These are phyloP conservation scores for Cystofilobasidium macerans DNA, from an alignment of 768 basidiomycete species.

Conservation along the genomic window DNA sequence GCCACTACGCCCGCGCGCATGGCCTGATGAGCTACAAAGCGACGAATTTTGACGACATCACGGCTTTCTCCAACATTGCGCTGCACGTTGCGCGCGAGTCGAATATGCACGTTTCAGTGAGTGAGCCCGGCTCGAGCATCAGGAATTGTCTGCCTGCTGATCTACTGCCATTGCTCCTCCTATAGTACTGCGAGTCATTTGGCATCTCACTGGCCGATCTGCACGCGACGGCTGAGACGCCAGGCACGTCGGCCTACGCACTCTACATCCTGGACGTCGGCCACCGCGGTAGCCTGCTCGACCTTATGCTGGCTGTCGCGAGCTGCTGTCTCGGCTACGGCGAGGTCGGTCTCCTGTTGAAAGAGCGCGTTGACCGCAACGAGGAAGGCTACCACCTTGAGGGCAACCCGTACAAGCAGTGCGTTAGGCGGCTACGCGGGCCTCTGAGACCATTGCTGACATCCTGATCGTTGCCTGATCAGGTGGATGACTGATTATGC, in stretches of 20 bases:
- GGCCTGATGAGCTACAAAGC: conserved; percentile 74
- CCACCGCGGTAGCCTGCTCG: conserved; percentile 60
- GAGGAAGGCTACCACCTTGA: conserved; percentile 51
- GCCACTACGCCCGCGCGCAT: conserved; percentile 72
- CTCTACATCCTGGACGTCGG: conserved; percentile 76
- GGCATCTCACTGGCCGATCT: conserved; percentile 56
- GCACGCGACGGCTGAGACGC: conserved; percentile 52
- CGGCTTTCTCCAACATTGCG: conserved; percentile 54
- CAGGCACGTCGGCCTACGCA: conserved; percentile 72
- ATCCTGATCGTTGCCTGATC: neutral
- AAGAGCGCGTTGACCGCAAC: conserved; percentile 45
- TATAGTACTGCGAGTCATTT: conserved; percentile 55
- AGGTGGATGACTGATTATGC: conserved; percentile 53
- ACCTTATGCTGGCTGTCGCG: conserved; percentile 66
- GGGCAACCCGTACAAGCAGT: conserved; percentile 57
- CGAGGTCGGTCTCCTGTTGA: conserved; percentile 76
- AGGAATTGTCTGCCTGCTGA: neutral
- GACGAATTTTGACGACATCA: conserved; percentile 51
- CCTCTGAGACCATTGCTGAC: neutral
- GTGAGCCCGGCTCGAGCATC: conserved; percentile 21
- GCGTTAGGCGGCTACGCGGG: neutral
- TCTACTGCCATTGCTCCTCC: neutral
- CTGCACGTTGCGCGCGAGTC: conserved; percentile 58
- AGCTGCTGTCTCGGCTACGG: conserved; percentile 86
- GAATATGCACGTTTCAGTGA: conserved; percentile 50